Evolutionary conservation across 2,329 filamentous ascomycete genomes (phyloP), one percentile per base, ranked within the genome.

Genomic region (Herpotrichia juniperi): DNA sequence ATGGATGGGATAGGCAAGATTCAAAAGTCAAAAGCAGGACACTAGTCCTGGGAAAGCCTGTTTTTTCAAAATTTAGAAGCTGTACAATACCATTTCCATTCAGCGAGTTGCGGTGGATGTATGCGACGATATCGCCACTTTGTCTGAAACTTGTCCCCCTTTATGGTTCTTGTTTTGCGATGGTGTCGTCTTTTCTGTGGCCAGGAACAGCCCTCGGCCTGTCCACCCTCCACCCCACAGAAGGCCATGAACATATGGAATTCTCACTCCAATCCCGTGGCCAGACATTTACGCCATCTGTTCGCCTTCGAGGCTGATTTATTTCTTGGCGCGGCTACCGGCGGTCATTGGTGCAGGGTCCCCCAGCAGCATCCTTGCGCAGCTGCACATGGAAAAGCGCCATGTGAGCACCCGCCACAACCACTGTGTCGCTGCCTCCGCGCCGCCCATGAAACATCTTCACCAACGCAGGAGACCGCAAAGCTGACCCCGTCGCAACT

Each of bases 1-100:
- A 96, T 99, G 93, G 88, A 87, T 51, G 74, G 73, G 1, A 59
- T 68, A 50, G 66, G 68, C 25, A 66, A 58, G 51, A 74, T 76
- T 40, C 51, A 61, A 31, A n/a, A 58, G 60, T 39, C 56, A 61
- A 48, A 64, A 60, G 46, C 56, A 58, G 50, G 62, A 57, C 32
- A 56, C 47, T 17, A 47, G 14, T 4, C 11, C 5, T 37, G 19
- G 6, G 8, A 12, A 28, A 28, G 26, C 26, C 26, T 28, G 26
- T 28, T 28, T 28, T n/a, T n/a, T n/a, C n/a, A n/a, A n/a, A n/a
- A n/a, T n/a, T 16, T 3, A 24, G n/a, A 24, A 40, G 7, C 37
- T 40, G 37, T 24, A 40, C 9, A 34, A 39, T 39, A 19, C 4
- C 34, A 9, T 5, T 24, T 14, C 12, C 19, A 10, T 9, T 40